Conservation (phyloP, 768 basidiomycete species). For the Chalciporus pseudorubinellus region DNA sequence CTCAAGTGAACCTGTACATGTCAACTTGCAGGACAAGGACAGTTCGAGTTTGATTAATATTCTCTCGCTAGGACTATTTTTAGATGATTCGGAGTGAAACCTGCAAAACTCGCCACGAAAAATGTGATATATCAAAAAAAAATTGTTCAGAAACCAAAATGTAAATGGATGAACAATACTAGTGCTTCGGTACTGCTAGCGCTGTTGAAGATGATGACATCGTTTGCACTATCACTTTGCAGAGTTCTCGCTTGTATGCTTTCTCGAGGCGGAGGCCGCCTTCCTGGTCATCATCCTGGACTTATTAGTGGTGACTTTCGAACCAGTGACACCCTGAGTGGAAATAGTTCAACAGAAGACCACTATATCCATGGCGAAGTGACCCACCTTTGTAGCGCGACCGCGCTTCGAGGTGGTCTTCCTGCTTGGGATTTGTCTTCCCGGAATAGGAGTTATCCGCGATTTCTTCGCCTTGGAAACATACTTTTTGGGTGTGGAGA, state of each 20-base stretch:
- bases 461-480: conserved; percentile 27
- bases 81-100: too few species aligned
- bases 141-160: too few species aligned
- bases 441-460: conserved; percentile 6
- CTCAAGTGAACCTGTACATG: too few species aligned
- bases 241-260: not conserved
- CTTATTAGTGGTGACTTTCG: not conserved
- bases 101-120: too few species aligned
- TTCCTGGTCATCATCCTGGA: not conserved
- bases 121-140: too few species aligned
- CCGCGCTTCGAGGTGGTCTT: conserved; percentile 2
- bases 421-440: conserved; percentile 8
- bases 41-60: too few species aligned
- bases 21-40: too few species aligned
- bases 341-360: not conserved
- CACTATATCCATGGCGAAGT: not conserved
- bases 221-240: not conserved
- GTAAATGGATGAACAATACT: not conserved
- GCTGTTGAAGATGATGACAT: not conserved
- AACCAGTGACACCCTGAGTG: conserved; percentile 4
- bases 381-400: conserved; percentile 11
- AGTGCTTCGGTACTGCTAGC: not conserved
- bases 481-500: conserved; percentile 17
- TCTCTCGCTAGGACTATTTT: too few species aligned
- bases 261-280: not conserved